Percentiles rank a stretch among this genome's conserved stretches.
These are phyloP conservation scores for Monosporozyma aerobia DNA, from an alignment of 805 yeast species.

Conservation along the genomic window DNA sequence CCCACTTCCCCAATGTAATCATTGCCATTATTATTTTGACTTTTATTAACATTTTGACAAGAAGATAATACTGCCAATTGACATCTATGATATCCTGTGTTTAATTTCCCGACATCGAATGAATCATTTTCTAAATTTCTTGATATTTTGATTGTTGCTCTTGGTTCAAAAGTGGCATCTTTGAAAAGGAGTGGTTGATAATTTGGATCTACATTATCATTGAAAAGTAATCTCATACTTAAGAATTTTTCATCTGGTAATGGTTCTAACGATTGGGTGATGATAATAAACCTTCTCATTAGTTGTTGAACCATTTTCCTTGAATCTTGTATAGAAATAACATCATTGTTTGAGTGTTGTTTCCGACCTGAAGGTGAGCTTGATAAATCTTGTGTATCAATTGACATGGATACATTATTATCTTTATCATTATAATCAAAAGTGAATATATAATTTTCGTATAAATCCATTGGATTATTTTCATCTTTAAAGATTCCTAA, in stretches of 20 bases:
- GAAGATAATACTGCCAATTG: slow-evolving; percentile 26
- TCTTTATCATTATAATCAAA: slow-evolving; percentile 34
- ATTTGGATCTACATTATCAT: slow-evolving; percentile 36
- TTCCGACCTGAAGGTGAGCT: slow-evolving; percentile 14
- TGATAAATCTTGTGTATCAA: slow-evolving; percentile 11
- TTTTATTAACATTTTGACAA: slow-evolving; percentile 9
- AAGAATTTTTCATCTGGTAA: slow-evolving; percentile 40
- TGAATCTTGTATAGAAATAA: slow-evolving; percentile 29
- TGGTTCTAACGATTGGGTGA: slow-evolving; percentile 46
- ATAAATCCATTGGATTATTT: slow-evolving; percentile 33
- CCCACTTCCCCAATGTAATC: too few relatives aligned
- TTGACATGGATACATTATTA: slow-evolving; percentile 16
- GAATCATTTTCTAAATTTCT: slow-evolving; percentile 1
- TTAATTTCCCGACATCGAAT: slow-evolving; percentile 22
- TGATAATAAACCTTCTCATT: slow-evolving; percentile 42
- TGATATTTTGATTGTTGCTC: slow-evolving; percentile 30
- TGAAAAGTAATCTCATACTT: slow-evolving; percentile 41
- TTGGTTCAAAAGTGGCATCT: slow-evolving; percentile 33
- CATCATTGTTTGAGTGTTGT: slow-evolving; percentile 5
- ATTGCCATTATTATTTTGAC: not conserved
- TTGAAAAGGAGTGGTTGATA: slow-evolving; percentile 43
- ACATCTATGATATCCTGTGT: slow-evolving; percentile 28
- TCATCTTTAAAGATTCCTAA: slow-evolving; percentile 39
- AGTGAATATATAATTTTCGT: slow-evolving; percentile 44
- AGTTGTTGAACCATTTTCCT: slow-evolving; percentile 40